Evolutionary conservation across 495 filamentous ascomycete species (phyloP), one percentile per base, ranked within the genome.

Genomic region (Daldinia childiae): DNA sequence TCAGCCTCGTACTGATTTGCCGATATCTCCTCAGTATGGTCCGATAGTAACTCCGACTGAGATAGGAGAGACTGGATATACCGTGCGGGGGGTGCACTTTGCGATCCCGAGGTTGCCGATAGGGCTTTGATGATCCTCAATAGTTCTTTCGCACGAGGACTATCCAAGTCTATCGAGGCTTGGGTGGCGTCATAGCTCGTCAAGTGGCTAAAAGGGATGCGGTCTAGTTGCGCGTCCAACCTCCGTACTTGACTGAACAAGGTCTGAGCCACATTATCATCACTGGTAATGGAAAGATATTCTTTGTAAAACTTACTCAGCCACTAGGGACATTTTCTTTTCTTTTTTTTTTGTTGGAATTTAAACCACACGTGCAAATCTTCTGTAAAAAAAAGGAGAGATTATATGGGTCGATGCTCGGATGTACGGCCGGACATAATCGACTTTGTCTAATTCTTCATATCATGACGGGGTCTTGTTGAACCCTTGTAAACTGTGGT

Each of bases 141-240:
- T 30, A 97, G 80, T 30, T 83, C 76, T 30, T 81, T 73, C 30
- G 84, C 80, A 1, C 83, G 82, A 26, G 81, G 79, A 29, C 82
- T 76, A 41, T 74, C 62, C 54, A 77, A 70, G 45, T 73, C 73
- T 65, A 70, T 74, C 41, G 74, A 55, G 15, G 74, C 62, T 58
- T 66, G 70, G n/a, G 68, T 71, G 58, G 73, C 66, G 51, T 79
- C 78, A 73, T 75, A 74, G 69, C 58, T 61, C 27, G 73, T 78
- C 57, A 83, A 69, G 45, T 77, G 76, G 61, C 73, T 69, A 50
- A 82, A 76, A 26, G 78, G 83, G 56, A 97, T 82, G 45, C 87
- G 88, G 74, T 97, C 94, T 62, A 99, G 86, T 71, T 92, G 91
- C 43, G 85, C 82, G 78, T 98, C 94, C 60, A 98, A 82, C 39